These are phyloP conservation scores for Teratosphaeria zuluensis DNA, from an alignment of 2,329 filamentous ascomycete species.

Conservation along the genomic window DNA sequence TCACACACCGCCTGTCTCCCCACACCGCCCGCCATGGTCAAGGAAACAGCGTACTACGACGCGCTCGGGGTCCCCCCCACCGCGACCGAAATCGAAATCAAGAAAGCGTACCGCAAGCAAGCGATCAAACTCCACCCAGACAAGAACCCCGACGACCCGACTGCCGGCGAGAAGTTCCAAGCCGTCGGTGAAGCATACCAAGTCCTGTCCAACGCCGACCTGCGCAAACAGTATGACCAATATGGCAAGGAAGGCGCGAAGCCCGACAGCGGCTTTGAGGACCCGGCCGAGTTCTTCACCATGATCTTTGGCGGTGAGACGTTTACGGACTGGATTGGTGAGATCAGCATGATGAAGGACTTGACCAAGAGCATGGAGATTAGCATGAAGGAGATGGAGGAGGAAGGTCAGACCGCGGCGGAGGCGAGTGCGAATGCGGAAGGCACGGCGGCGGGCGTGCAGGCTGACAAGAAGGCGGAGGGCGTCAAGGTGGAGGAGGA, in stretches of 20 bases:
- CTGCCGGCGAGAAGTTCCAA: slow-evolving; percentile 90
- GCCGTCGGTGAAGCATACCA: slow-evolving; percentile 64
- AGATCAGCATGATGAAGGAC: slow-evolving; percentile 98
- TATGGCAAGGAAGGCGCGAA: slow-evolving; percentile 92
- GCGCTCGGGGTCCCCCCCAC: slow-evolving; percentile 67
- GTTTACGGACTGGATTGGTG: slow-evolving; percentile 92
- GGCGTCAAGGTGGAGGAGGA: slow-evolving; percentile 6
- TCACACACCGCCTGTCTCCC: not conserved
- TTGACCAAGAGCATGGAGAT: slow-evolving; percentile 98
- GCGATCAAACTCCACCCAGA: slow-evolving; percentile 96
- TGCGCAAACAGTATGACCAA: slow-evolving; percentile 91
- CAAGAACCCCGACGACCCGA: slow-evolving; percentile 95
- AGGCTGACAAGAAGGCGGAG: slow-evolving; percentile 9
- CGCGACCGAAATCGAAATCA: slow-evolving; percentile 88
- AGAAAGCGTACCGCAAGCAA: slow-evolving; percentile 86
- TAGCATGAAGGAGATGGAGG: slow-evolving; percentile 70
- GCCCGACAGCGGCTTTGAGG: slow-evolving; percentile 82
- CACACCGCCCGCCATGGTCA: slow-evolving; percentile 51
- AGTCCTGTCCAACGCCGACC: slow-evolving; percentile 76
- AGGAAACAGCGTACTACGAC: slow-evolving; percentile 93
- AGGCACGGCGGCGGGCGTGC: slow-evolving; percentile 26
- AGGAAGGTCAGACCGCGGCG: slow-evolving; percentile 45
- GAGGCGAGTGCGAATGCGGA: slow-evolving; percentile 45
- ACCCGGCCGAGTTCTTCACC: slow-evolving; percentile 94
- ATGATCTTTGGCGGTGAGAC: slow-evolving; percentile 97